Base-by-base conservation (phyloP, 352 stramenopile species). In the Phytophthora capsici region DNA sequence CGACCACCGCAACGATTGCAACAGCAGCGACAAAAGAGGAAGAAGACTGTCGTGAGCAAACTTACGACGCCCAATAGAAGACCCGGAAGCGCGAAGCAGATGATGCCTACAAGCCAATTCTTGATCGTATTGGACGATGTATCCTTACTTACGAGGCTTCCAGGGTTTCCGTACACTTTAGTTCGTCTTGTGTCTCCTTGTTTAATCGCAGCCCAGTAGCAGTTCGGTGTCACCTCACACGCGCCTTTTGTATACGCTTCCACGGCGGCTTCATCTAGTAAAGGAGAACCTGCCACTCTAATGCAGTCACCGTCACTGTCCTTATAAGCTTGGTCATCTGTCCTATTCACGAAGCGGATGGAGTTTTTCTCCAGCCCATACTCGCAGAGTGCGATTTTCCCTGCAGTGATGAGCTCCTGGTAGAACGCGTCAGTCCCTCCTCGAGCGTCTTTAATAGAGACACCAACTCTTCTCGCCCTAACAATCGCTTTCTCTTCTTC, bases 211-310 rank as follows among this genome's bases (percentile, higher is more conserved):
- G 43, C 57, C 79, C 81, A 90, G 67, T 88, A 90, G 41, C 81
- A 90, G 34, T 90, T 90, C 5, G 75, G 77, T 37, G 78, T 75
- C 49, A 88, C 75, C 43, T 90, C 81, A 43, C 81, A 88, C 0
- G 59, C 25, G 0, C 76, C 70, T 0, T 55, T n/a, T 6, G 16
- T 51, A 69, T 89, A 89, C 25, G 68, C 61, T n/a, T 65, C 23
- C 16, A 60, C 30, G 10, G 63, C 52, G 3, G 46, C 55, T 7
- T 60, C 13, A 38, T 78, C 73, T 9, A 57, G 71, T 10, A 45
- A 13, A 5, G 20, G 23, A 0, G 67, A 66, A 25, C 63, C 52
- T 14, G 45, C 23, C 16, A 87, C 41, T n/a, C 59, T 49, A 22
- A 89, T 59, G 44, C 82, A 90, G 14, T 59, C 40, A 3, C 66